phyloP scores from a whole-genome alignment of 108 stramenopile genomes.

The Nitzschia palea region DNA sequence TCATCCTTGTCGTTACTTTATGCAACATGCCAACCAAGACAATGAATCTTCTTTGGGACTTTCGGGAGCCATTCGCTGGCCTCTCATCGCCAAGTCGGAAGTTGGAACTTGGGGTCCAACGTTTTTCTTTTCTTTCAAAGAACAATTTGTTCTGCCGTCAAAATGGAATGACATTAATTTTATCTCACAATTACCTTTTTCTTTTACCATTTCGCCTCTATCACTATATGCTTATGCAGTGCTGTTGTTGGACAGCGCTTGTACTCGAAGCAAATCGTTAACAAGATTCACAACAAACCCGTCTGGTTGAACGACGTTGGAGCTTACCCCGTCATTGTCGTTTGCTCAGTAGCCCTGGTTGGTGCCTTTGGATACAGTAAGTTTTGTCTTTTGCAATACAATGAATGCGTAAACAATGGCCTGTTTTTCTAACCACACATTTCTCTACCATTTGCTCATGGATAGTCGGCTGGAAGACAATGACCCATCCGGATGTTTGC shows the following conservation, averaged over 20 bases:
- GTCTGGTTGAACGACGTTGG: constrained; percentile 39
- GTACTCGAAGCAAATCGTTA: constrained; percentile 10
- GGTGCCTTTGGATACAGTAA: constrained; percentile 40
- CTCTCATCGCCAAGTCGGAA: too few relatives aligned
- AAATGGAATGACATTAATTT: background rate
- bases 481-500: constrained; percentile 52
- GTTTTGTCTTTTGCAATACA: constrained; percentile 26
- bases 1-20: background rate
- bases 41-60: too few relatives aligned
- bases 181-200: background rate
- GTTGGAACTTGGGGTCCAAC: too few relatives aligned
- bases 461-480: constrained; percentile 15
- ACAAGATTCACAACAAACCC: constrained; percentile 31
- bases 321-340: constrained; percentile 72
- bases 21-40: background rate
- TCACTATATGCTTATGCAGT: too few relatives aligned
- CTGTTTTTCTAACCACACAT: too few relatives aligned
- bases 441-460: constrained; percentile 13
- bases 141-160: too few relatives aligned
- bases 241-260: constrained; percentile 5
- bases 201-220: background rate
- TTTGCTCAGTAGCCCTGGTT: constrained; percentile 47
- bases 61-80: too few relatives aligned
- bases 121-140: too few relatives aligned
- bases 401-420: too few relatives aligned